Evolutionary conservation across 441 rosid genomes (phyloP).

Genomic region (Capsella rubella): DNA sequence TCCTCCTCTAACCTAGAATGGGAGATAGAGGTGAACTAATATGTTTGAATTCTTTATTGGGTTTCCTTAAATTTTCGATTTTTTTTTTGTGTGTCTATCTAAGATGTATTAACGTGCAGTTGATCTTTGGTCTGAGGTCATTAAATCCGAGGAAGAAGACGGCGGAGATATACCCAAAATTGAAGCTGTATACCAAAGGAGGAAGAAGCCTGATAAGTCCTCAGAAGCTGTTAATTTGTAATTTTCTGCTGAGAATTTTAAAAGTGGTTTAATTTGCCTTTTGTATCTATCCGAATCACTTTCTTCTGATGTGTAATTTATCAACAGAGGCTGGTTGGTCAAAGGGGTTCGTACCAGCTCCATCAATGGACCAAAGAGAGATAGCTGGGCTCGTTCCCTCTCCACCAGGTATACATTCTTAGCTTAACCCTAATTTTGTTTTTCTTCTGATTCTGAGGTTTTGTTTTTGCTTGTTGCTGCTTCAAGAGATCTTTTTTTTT

Average conservation of each 20-base stretch:
- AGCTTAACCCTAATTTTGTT: neutral
- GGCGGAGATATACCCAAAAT: conserved; percentile 38
- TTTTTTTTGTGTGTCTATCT: neutral
- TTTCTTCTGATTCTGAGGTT: neutral
- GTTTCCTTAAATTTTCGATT: neutral
- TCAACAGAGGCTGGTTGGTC: conserved; percentile 30
- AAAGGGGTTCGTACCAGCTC: conserved; percentile 58
- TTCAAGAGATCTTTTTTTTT: neutral
- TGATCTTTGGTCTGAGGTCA: conserved; percentile 70
- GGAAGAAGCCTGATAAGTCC: conserved; percentile 49
- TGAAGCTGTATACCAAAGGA: conserved; percentile 61
- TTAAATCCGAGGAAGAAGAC: conserved; percentile 51
- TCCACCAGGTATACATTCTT: conserved; percentile 68
- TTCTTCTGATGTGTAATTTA: conserved; percentile 18
- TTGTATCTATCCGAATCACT: neutral
- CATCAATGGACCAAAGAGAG: conserved; percentile 58
- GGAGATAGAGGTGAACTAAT: conserved; percentile 34
- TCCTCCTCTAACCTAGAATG: conserved; percentile 31
- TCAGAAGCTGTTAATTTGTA: conserved; percentile 41
- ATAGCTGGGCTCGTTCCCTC: conserved; percentile 90
- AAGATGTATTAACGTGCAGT: conserved; percentile 35
- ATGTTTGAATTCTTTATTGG: neutral
- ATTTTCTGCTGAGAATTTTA: neutral
- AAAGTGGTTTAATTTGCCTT: conserved; percentile 3
- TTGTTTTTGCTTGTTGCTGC: neutral